Conservation (phyloP, 768 basidiomycete genomes). For the Leccinellum albellum region DNA sequence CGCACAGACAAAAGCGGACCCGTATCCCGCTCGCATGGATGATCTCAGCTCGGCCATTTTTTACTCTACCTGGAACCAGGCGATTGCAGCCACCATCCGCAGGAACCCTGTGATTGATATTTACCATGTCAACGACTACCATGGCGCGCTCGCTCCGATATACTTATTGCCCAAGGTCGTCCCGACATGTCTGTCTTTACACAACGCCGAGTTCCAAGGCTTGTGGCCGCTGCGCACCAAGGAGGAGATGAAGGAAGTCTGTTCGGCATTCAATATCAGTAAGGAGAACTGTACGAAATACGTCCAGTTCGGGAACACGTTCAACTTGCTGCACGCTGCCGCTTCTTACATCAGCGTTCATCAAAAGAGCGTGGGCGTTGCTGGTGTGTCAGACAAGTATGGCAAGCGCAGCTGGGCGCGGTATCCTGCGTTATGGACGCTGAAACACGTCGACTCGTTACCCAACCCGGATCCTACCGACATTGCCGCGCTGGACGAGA, state of each 20-base stretch:
- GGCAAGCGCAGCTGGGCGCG: conserved; percentile 96
- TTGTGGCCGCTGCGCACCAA: conserved; percentile 95
- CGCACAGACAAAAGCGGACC: conserved; percentile 92
- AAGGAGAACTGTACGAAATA: conserved; percentile 96
- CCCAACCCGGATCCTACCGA: conserved; percentile 95
- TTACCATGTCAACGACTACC: conserved; percentile 95
- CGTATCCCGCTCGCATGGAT: conserved; percentile 96
- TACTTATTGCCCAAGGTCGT: conserved; percentile 90
- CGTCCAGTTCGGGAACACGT: conserved; percentile 97
- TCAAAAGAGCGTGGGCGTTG: conserved; percentile 91
- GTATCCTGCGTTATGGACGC: conserved; percentile 93
- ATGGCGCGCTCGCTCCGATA: conserved; percentile 86
- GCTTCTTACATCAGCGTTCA: conserved; percentile 90
- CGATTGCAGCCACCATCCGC: conserved; percentile 88
- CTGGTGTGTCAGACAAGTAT: conserved; percentile 97
- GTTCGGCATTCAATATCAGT: conserved; percentile 95
- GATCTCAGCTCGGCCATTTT: conserved; percentile 95
- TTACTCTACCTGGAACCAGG: conserved; percentile 98
- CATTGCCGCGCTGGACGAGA: conserved; percentile 88
- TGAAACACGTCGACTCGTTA: conserved; percentile 92
- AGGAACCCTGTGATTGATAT: conserved; percentile 85
- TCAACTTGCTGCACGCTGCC: conserved; percentile 90
- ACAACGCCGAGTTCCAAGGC: conserved; percentile 98
- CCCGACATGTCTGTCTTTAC: conserved; percentile 86
- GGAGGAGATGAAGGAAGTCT: conserved; percentile 98